Evolutionary conservation across 805 yeast genomes (phyloP), one percentile per base, ranked within the genome.

Genomic region (Tetrapisispora namnaoensis): DNA sequence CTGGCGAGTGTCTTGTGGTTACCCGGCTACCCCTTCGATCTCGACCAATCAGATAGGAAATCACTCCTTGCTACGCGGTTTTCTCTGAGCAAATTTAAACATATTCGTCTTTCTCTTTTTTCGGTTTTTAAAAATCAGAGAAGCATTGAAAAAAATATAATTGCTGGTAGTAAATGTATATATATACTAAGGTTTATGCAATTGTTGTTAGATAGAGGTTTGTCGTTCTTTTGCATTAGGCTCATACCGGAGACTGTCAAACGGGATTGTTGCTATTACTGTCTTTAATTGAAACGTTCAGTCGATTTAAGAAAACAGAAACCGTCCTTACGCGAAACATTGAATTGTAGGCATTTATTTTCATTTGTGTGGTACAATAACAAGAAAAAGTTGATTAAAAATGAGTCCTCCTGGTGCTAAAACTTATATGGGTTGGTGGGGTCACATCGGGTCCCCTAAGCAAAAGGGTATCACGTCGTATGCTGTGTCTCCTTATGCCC

Each of bases 381-480:
- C n/a, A n/a, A 37, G 6, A 21, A 20, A 21, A 37, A 17, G 4
- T 14, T 10, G 30, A 42, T 27, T 20, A 37, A 17, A 44, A 14
- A 83, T 83, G 88, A 85, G 78, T 67, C 86, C 83, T 65, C 83
- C 83, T 67, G 78, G 79, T 60, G 82, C 83, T 61, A 79, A 77
- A 60, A 67, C 88, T 64, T 89, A 84, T 66, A 83, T 86, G 91
- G 97, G 97, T 61, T 89, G 96, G 96, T 89, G 97, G 97, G 97
- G 97, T 66, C 70, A 76, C 74, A 71, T 89, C 66, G 95, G 95
- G 53, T 77, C 86, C 70, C 90, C 93, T 67, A 78, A 78, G 60
- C 95, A 87, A 75, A 86, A 86, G 71, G 83, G 87, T 73, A 75
- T 84, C 56, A 85, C 91, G 54, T 78, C 85, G 52, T 93, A 91